Evolutionary conservation across 257 asterid genomes (phyloP), one percentile per base, ranked within the genome.

Genomic region (Przewalskia tangutica): DNA sequence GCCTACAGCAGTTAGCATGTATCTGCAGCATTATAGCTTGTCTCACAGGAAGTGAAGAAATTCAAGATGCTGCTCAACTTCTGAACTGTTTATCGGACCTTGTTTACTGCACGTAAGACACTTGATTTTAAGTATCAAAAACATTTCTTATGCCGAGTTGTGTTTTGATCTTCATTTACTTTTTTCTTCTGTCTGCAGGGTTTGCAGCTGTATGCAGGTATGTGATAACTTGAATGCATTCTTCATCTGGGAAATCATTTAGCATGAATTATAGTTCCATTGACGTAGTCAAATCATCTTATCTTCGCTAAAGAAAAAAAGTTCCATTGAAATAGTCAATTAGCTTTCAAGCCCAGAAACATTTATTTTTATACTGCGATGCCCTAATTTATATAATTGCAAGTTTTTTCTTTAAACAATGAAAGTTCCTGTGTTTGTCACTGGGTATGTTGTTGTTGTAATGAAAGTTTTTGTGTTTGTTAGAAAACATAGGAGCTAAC

Each of bases 191-290:
- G 42, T 77, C 68, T 56, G 68, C 89, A 89, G 92, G 76, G 89
- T 89, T 76, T 89, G 90, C 81, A 85, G 89, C 66, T 89, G 91
- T 81, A 87, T 89, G 90, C 89, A 89, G 92, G 92, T 85, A 84
- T 46, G 82, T 16, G 46, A 60, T 46, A 67, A 13, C 42, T 4
- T 65, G 68, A 32, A 20, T 13, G 6, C 44, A 73, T 73, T 23
- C 23, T 73, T 48, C 12, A 48, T 73, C 79, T 73, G 9, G 42
- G 7, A 20, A 20, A 71, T 71, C 42, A 8, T 73, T 18, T 48
- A 13, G 79, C n/a, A 44, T 18, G 78, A 46, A 18, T 38, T 55
- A 71, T 20, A 6, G 42, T 73, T 73, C 13, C 79, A 12, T 4
- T 48, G 38, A 12, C 58, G 18, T 68, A 68, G 54, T 68, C 77